Evolutionary conservation across 805 yeast species (phyloP).

Genomic region (Saturnispora serradocipensis): DNA sequence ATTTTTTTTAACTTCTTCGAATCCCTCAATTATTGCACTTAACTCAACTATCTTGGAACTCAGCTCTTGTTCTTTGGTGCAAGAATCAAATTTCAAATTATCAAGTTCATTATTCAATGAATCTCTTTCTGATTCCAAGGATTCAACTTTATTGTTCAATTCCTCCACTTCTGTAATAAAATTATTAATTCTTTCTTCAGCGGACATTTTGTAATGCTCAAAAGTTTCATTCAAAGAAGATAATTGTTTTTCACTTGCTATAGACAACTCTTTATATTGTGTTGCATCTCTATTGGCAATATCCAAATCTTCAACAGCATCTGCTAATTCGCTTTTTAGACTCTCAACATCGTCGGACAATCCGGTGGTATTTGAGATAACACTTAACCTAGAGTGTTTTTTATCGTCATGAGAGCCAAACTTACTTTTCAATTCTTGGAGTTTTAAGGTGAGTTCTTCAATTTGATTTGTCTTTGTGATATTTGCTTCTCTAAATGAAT

Average conservation of each 20-base stretch:
- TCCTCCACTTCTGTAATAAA: conserved; percentile 11
- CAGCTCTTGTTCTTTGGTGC: conserved; percentile 8
- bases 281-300: conserved; percentile 47
- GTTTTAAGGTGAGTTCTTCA: conserved; percentile 32
- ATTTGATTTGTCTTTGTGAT: conserved; percentile 31
- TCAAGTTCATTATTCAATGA: conserved; percentile 12
- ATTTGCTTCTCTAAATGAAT: conserved; percentile 33
- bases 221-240: conserved; percentile 44
- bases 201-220: conserved; percentile 33
- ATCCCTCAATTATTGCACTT: conserved; percentile 17
- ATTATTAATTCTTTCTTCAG: conserved; percentile 16
- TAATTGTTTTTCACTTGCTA: conserved; percentile 59
- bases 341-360: conserved; percentile 18
- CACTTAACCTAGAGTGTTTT: conserved; percentile 23
- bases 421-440: conserved; percentile 28
- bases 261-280: conserved; percentile 56
- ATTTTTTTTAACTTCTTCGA: conserved; percentile 21
- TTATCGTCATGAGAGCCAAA: conserved; percentile 22
- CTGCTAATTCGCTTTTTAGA: conserved; percentile 26
- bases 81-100: conserved; percentile 10
- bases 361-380: conserved; percentile 16
- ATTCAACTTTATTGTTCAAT: conserved; percentile 10
- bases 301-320: conserved; percentile 44
- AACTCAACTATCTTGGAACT: conserved; percentile 19
- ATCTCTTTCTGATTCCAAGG: conserved; percentile 11